phyloP scores from a whole-genome alignment of 1,284 basidiomycete genomes.

The Tremellales sp. region DNA sequence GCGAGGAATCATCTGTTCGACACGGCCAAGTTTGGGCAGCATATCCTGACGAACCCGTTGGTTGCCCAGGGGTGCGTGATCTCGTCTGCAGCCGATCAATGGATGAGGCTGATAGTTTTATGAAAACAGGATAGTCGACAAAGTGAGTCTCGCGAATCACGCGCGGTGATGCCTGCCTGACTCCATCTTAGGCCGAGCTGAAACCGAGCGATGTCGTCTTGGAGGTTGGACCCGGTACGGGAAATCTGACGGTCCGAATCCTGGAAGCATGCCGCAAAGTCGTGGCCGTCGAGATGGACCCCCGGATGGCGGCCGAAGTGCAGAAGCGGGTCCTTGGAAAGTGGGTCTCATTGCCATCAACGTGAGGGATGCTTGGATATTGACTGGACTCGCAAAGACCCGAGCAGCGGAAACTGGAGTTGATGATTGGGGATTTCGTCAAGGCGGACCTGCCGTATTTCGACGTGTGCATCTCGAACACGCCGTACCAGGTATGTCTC shows the following conservation, averaged over 20 bases:
- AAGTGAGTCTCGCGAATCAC: conserved; percentile 49
- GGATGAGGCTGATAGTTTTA: not conserved
- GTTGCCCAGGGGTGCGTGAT: conserved; percentile 75
- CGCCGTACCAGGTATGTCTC: conserved; percentile 75
- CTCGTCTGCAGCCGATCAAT: not conserved
- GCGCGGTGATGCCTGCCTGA: not conserved
- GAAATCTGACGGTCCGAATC: conserved; percentile 92
- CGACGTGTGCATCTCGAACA: conserved; percentile 98
- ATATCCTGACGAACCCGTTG: conserved; percentile 92
- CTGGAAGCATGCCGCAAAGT: conserved; percentile 89
- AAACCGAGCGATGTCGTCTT: conserved; percentile 93
- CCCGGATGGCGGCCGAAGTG: conserved; percentile 96
- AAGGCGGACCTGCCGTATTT: conserved; percentile 97
- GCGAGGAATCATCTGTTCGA: conserved; percentile 82
- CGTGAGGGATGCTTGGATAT: not conserved
- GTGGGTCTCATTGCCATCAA: conserved; percentile 57
- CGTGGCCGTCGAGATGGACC: conserved; percentile 96
- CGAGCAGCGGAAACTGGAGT: conserved; percentile 88
- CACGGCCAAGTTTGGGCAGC: conserved; percentile 90
- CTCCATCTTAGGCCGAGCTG: conserved; percentile 72
- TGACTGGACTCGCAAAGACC: conserved; percentile 57
- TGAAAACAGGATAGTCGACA: conserved; percentile 67
- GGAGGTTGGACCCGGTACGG: conserved; percentile 97
- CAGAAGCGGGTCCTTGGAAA: conserved; percentile 97
- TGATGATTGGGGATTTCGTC: conserved; percentile 94